These are phyloP conservation scores for Aspergillus sp. DNA, from an alignment of 2,329 filamentous ascomycete species.

Conservation along the genomic window DNA sequence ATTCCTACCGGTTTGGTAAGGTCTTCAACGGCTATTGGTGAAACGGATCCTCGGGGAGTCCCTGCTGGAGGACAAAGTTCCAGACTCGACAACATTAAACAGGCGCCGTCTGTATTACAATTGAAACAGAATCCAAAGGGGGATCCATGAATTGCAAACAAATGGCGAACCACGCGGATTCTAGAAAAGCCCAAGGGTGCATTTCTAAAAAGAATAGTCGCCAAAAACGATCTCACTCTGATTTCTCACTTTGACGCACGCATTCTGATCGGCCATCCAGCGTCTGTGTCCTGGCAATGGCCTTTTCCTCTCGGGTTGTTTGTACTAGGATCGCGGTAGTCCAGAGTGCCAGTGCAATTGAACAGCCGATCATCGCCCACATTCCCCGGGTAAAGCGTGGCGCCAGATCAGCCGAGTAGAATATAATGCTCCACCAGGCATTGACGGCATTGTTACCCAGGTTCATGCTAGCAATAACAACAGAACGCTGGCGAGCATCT, in stretches of 20 bases:
- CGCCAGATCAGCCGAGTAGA: slow-evolving; percentile 67
- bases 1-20: too few species aligned
- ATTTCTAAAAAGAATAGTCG: background rate
- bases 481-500: slow-evolving; percentile 61
- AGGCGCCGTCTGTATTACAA: too few species aligned
- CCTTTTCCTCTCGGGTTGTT: background rate
- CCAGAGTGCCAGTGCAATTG: background rate
- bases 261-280: background rate
- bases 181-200: background rate
- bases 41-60: too few species aligned
- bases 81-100: too few species aligned
- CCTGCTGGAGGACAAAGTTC: too few species aligned
- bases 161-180: too few species aligned
- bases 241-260: background rate
- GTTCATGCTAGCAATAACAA: slow-evolving; percentile 73
- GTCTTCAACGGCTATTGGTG: too few species aligned
- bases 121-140: too few species aligned
- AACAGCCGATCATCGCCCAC: slow-evolving; percentile 22
- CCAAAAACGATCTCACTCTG: background rate
- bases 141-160: too few species aligned
- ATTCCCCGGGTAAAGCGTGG: slow-evolving; percentile 62
- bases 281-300: background rate
- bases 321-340: background rate
- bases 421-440: slow-evolving; percentile 71
- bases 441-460: slow-evolving; percentile 67